A percentile compares a stretch with the other conserved stretches of the same genome.
Conservation (phyloP, 116 monocot species). For the Posidonia oceanica region DNA sequence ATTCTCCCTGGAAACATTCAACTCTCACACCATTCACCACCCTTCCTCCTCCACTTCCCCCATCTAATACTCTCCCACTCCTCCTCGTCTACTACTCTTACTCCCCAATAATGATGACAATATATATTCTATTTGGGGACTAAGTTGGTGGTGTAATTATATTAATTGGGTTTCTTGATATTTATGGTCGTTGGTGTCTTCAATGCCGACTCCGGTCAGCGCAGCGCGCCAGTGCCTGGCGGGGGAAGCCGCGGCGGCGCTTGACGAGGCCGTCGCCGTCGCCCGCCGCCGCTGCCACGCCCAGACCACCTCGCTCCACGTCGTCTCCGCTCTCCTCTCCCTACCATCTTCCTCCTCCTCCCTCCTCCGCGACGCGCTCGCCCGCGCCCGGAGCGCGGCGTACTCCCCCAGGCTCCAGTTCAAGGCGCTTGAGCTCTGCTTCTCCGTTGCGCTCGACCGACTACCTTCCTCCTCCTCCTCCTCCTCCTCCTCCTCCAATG, state of each 20-base stretch:
- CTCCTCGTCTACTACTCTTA: too few species aligned
- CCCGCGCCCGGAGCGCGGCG: slow-evolving; percentile 42
- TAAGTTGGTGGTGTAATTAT: neutral
- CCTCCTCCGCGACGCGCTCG: slow-evolving; percentile 59
- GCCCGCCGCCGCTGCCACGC: slow-evolving; percentile 61
- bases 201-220: slow-evolving; percentile 62
- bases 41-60: too few species aligned
- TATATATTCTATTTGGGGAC: too few species aligned
- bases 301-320: slow-evolving; percentile 83
- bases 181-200: slow-evolving; percentile 1
- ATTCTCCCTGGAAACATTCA: too few species aligned
- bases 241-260: slow-evolving; percentile 35
- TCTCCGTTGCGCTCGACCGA: slow-evolving; percentile 71
- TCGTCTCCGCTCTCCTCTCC: slow-evolving; percentile 72
- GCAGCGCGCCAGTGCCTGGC: slow-evolving; percentile 45
- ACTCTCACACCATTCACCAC: too few species aligned
- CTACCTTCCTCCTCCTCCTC: slow-evolving; percentile 15
- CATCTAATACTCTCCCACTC: too few species aligned
- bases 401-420: slow-evolving; percentile 70
- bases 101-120: too few species aligned
- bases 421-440: slow-evolving; percentile 82
- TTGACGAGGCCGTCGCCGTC: slow-evolving; percentile 51
- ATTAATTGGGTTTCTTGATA: neutral
- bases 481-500: neutral
- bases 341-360: slow-evolving; percentile 34